These are phyloP conservation scores for Acacia melanoxylon DNA, from an alignment of 306 rosid genomes.

Conservation along the genomic window DNA sequence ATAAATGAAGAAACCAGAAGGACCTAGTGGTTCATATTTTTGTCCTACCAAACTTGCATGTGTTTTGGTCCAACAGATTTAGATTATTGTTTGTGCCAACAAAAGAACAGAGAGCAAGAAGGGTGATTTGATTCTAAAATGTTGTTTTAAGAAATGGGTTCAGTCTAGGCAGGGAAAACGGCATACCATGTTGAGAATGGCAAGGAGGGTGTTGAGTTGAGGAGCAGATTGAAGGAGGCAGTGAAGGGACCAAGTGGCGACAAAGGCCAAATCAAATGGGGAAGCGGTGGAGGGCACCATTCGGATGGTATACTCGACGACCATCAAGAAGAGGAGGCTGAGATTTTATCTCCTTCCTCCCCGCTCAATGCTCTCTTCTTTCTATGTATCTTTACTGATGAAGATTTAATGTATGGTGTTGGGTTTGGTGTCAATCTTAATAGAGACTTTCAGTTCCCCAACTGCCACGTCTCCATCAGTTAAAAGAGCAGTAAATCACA, in stretches of 20 bases:
- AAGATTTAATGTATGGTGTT: too few relatives aligned
- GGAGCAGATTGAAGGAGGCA: slow-evolving; percentile 62
- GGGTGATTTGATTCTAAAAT: background rate
- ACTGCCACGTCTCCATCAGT: too few relatives aligned
- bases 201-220: slow-evolving; percentile 61
- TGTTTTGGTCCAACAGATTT: background rate
- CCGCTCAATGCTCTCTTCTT: too few relatives aligned
- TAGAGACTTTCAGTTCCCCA: too few relatives aligned
- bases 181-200: slow-evolving; percentile 72
- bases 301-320: slow-evolving; percentile 85
- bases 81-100: background rate
- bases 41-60: slow-evolving; percentile 28
- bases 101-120: background rate
- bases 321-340: slow-evolving; percentile 82
- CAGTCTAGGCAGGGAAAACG: background rate
- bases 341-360: background rate
- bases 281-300: slow-evolving; percentile 81
- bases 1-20: background rate
- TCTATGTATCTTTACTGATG: too few relatives aligned
- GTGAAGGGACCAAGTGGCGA: slow-evolving; percentile 66
- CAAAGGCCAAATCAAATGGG: slow-evolving; percentile 82
- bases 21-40: slow-evolving; percentile 2
- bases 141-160: too few relatives aligned
- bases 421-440: too few relatives aligned
- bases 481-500: too few relatives aligned